A percentile compares a stretch with the other conserved stretches of the same genome.
Conservation (phyloP, 345 rosid species). For the Melaleuca quinquenervia region DNA sequence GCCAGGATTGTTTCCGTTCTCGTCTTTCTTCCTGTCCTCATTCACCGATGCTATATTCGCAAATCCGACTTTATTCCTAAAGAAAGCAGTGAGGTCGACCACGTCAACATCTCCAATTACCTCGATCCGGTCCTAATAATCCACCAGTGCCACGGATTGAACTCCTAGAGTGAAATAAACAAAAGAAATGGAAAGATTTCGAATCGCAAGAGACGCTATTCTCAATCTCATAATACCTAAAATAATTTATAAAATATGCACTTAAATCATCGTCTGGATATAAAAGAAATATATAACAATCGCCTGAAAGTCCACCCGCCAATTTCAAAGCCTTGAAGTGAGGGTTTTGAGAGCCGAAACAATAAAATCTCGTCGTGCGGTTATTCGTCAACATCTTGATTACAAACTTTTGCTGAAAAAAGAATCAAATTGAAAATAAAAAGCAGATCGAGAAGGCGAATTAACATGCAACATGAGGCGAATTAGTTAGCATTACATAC, state of each 20-base stretch:
- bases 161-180: neutral
- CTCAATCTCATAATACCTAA: neutral
- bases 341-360: neutral
- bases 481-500: too few relatives aligned
- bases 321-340: neutral
- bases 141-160: neutral
- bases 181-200: neutral
- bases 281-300: neutral
- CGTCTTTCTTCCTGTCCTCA: neutral
- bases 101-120: neutral
- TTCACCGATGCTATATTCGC: neutral
- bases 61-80: neutral
- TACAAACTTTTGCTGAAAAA: neutral
- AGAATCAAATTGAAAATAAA: too few relatives aligned
- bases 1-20: neutral
- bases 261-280: neutral
- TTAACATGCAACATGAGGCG: neutral
- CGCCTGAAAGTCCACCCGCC: neutral
- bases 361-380: neutral
- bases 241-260: neutral
- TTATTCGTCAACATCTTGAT: neutral
- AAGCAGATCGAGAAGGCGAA: neutral
- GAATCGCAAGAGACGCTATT: neutral
- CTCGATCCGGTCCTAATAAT: neutral
- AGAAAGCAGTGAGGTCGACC: neutral